Evolutionary conservation across 352 stramenopile genomes (phyloP).

Genomic region (Lagenidium sp.): DNA sequence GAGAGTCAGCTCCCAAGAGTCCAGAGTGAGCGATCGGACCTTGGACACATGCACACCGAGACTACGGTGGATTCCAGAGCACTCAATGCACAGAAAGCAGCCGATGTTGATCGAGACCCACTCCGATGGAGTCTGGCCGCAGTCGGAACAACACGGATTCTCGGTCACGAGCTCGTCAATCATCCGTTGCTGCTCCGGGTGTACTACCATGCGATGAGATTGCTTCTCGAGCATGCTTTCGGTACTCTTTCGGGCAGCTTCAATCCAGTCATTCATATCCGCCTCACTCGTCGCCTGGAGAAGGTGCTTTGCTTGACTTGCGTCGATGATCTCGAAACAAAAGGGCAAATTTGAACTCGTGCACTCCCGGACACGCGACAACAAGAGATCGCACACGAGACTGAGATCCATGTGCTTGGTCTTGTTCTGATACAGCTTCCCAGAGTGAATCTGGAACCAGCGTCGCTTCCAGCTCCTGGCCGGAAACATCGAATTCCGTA

Average conservation of each 20-base stretch:
- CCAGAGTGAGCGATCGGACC: constrained; percentile 86
- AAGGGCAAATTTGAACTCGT: constrained; percentile 39
- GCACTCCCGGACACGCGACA: constrained; percentile 66
- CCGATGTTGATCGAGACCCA: constrained; percentile 97
- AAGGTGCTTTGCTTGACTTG: constrained; percentile 66
- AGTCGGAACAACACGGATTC: constrained; percentile 69
- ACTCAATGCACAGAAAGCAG: constrained; percentile 95
- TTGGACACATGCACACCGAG: constrained; percentile 97
- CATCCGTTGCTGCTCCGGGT: constrained; percentile 66
- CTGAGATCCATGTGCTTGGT: constrained; percentile 69
- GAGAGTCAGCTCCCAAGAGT: constrained; percentile 84
- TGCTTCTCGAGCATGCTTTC: constrained; percentile 80
- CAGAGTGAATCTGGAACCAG: constrained; percentile 84
- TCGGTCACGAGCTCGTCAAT: constrained; percentile 46
- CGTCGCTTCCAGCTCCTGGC: constrained; percentile 76
- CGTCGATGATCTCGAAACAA: constrained; percentile 83
- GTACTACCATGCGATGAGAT: constrained; percentile 69
- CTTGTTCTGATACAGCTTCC: constrained; percentile 78
- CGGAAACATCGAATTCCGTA: constrained; percentile 80
- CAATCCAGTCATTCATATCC: constrained; percentile 78
- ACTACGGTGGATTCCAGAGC: constrained; percentile 93
- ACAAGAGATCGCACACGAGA: constrained; percentile 75
- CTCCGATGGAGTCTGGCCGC: constrained; percentile 73
- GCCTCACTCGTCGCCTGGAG: constrained; percentile 64
- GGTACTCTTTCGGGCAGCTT: constrained; percentile 68